Base-by-base conservation (phyloP, 768 basidiomycete species). In the Podaxis carcinomalis region DNA sequence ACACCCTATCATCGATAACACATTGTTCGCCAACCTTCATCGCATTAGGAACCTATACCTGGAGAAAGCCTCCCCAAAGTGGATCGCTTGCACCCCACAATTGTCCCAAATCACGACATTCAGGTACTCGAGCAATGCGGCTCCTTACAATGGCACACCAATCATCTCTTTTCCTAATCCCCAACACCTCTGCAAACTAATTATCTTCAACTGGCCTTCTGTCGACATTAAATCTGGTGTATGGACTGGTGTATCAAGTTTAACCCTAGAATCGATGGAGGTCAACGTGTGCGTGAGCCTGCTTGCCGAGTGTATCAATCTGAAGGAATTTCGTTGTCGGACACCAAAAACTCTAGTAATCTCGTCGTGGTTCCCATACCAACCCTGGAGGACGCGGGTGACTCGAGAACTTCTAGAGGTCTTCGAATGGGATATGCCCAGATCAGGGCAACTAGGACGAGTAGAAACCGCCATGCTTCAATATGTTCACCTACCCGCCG, bases 241-340 rank as follows among this genome's bases (percentile, higher is more conserved):
- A 25, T 56, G 37, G 37, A 36, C 21, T n/a, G 27, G 40, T 13
- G 16, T 56, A 2, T 9, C 37, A 9, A 9, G 1, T 23, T 44
- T 56, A 35, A 23, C 36, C 10, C 40, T 56, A 9, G 54, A 56
- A n/a, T 56, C 54, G 16, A 56, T 56, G 23, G 54, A 44, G n/a
- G 40, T 56, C 13, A 56, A 21, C n/a, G 54, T 56, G 54, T 56
- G 54, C 27, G 54, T n/a, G 25, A 14, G 39, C 40, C 27, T 56
- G 10, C 37, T 56, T 13, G 37, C 40, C 39, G 37, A 21, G 37
- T 56, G 54, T 44, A 39, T 25, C 14, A 56, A 56, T 21, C 40
- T 56, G 37, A 39, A 28, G 19, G 39, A 44, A 13, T 56, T 25
- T n/a, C 54, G 54, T n/a, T 56, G 54, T 27, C 23, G 25, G 13